Evolutionary conservation across 352 stramenopile species (phyloP).

Genomic region (Pythium inflatum): DNA sequence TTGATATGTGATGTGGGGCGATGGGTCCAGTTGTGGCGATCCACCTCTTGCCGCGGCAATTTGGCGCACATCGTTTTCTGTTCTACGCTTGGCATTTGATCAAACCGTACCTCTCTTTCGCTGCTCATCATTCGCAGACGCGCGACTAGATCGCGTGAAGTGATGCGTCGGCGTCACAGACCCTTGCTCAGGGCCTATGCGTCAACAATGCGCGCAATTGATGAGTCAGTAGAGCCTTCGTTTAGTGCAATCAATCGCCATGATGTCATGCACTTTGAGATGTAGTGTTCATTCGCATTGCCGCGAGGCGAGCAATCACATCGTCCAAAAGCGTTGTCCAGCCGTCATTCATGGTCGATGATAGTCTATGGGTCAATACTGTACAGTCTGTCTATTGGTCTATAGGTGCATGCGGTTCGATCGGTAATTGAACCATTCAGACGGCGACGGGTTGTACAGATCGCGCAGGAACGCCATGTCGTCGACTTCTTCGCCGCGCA

Average conservation of each 20-base stretch:
- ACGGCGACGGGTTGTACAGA: conserved; percentile 32
- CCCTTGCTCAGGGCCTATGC: no score
- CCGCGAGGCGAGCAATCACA: no score
- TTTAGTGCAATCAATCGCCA: no score
- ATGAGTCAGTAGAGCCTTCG: no score
- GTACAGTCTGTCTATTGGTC: no score
- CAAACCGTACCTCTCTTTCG: neutral
- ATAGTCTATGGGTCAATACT: no score
- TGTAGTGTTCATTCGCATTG: no score
- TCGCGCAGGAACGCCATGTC: conserved; percentile 33
- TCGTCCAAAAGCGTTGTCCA: neutral
- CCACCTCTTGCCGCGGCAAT: no score
- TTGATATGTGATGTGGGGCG: neutral
- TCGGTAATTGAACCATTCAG: conserved; percentile 37
- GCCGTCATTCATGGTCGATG: no score
- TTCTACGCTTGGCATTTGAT: neutral
- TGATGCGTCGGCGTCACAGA: conserved; percentile 28
- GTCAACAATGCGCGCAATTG: no score
- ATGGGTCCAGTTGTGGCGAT: neutral
- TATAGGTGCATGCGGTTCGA: conserved; percentile 35
- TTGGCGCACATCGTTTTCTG: no score
- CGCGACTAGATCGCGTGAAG: neutral
- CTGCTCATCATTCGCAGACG: neutral
- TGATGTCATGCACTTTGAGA: no score
- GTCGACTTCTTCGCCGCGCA: conserved; percentile 30